These are phyloP conservation scores for Calonectria leucothoes DNA, from an alignment of 2,329 filamentous ascomycete species.

Conservation along the genomic window DNA sequence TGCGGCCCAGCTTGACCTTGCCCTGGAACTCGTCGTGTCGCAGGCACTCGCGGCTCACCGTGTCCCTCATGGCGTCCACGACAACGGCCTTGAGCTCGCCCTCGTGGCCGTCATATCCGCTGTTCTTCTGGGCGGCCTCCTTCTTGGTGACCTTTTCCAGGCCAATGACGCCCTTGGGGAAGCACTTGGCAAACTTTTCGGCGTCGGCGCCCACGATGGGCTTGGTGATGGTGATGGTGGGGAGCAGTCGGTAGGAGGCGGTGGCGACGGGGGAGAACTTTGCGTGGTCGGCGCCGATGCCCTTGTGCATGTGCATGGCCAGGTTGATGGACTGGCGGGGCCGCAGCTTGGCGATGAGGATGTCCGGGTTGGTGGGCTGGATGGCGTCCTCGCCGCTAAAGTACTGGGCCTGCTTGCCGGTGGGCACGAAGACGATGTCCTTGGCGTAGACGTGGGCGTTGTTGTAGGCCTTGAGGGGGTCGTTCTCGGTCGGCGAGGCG, in stretches of 20 bases:
- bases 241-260: slow-evolving; percentile 90
- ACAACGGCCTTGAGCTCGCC: slow-evolving; percentile 92
- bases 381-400: slow-evolving; percentile 79
- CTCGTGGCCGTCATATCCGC: slow-evolving; percentile 77
- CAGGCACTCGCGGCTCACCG: slow-evolving; percentile 91
- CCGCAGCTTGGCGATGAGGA: slow-evolving; percentile 92
- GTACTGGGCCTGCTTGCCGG: slow-evolving; percentile 76
- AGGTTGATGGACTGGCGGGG: slow-evolving; percentile 89
- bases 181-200: slow-evolving; percentile 89
- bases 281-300: slow-evolving; percentile 91
- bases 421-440: slow-evolving; percentile 81
- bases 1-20: slow-evolving; percentile 92
- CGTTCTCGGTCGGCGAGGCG: slow-evolving; percentile 77
- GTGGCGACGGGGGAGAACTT: slow-evolving; percentile 98
- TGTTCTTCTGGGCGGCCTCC: slow-evolving; percentile 70
- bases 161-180: slow-evolving; percentile 87
- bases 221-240: slow-evolving; percentile 83
- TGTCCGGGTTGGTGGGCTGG: slow-evolving; percentile 86
- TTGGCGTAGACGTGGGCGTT: slow-evolving; percentile 86
- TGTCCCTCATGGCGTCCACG: slow-evolving; percentile 89
- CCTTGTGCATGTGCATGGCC: slow-evolving; percentile 94
- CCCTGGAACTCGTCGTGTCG: slow-evolving; percentile 93
- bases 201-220: slow-evolving; percentile 91
- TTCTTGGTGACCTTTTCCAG: slow-evolving; percentile 77
- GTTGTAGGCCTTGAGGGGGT: slow-evolving; percentile 86